Base-by-base conservation (phyloP, 176 grass and related monocot genomes). In the Phragmites australis region DNA sequence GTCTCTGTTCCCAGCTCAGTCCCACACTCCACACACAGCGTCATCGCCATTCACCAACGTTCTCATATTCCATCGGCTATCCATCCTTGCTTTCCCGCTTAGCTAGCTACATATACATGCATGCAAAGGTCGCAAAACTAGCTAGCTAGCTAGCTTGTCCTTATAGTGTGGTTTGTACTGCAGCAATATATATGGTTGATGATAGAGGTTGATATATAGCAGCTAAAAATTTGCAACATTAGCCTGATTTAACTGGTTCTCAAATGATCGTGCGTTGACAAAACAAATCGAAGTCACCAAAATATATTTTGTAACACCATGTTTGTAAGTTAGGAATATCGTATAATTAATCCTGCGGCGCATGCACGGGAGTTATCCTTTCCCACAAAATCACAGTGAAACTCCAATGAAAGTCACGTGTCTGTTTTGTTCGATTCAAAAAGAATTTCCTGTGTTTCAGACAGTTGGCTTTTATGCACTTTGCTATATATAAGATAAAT, bases 1-100 rank as follows among this genome's bases (percentile, higher is more conserved):
- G 74, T 83, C 80, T 75, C 31, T 87, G 50, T 59, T 86, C 64
- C 30, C 23, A 75, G 60, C 70, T 68, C 9, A 40, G 69, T 29
- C 41, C 50, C 53, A 58, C 76, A 23, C 41, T 69, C 66, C 31
- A 71, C 27, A 48, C 15, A 19, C 48, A 1, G 16, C n/a, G 27
- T 39, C 59, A 49, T 39, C 65, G n/a, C n/a, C n/a, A n/a, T 23
- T n/a, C 49, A 22, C 30, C 76, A 79, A 68, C 40, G 50, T 30
- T 60, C 40, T 55, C 49, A 40, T 58, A 74, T 80, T 65, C 60
- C 52, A 32, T 57, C 19, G 37, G 58, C 6, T 40, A 27, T 19
- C 44, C 79, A 23, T 31, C 17, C n/a, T n/a, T n/a, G n/a, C 52
- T 34, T 30, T 26, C 50, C 4, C 25, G 9, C 34, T 54, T 18